These are phyloP conservation scores for Leccinum barrowsii DNA, from an alignment of 768 basidiomycete genomes.

Conservation along the genomic window DNA sequence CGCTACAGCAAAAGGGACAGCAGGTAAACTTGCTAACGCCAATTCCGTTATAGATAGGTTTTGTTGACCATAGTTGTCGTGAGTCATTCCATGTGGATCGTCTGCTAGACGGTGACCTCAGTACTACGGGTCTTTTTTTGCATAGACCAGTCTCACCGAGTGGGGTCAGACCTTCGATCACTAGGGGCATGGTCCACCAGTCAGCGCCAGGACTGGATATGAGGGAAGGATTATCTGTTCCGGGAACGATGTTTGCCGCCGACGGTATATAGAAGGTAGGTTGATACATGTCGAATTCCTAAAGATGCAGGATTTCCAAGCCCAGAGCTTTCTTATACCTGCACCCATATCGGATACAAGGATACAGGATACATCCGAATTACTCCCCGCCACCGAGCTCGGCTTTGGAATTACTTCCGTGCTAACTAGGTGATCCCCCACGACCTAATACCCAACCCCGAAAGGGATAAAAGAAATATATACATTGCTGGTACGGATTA, in stretches of 20 bases:
- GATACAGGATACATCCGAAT: neutral
- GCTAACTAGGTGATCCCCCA: neutral
- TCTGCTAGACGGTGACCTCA: slow-evolving; percentile 3
- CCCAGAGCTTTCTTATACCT: neutral
- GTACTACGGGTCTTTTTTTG: neutral
- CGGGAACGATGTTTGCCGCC: neutral
- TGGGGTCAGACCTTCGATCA: neutral
- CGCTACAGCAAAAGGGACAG: neutral
- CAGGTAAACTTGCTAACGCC: neutral
- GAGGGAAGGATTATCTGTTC: neutral
- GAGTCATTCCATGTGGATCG: neutral
- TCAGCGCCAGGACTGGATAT: no score
- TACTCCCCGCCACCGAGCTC: neutral
- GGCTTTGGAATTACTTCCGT: neutral
- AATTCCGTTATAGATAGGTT: neutral
- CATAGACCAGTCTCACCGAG: neutral
- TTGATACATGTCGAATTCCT: slow-evolving; percentile 1
- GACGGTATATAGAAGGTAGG: neutral
- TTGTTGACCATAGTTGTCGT: neutral
- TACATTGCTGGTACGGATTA: neutral
- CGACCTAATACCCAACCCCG: neutral
- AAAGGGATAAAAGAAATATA: neutral
- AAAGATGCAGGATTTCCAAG: neutral
- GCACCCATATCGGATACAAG: neutral
- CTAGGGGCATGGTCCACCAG: neutral